Evolutionary conservation across 805 yeast genomes (phyloP), one percentile per base, ranked within the genome.

Genomic region (Ogataea polymorpha): DNA sequence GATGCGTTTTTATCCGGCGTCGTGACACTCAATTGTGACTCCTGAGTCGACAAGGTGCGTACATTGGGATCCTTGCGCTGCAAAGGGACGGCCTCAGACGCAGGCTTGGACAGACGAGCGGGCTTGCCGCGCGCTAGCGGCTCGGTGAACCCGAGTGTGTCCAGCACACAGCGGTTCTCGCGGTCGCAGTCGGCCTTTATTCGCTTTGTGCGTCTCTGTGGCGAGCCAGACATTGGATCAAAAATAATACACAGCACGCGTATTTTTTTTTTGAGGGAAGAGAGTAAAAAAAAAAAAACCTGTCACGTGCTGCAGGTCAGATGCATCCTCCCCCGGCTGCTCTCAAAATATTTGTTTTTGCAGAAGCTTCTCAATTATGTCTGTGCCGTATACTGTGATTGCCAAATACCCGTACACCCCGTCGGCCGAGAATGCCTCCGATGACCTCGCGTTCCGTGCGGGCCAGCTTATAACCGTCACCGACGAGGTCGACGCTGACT

Each of bases 401-500:
- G 61, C 63, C 8, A 51, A 49, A 38, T 62, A 43, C 38, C 56
- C 61, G n/a, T 62, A 62, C 43, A 48, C 56, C 1, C 66, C 66
- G 12, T 62, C 55, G 27, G 58, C 58, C 3, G 65, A 50, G n/a
- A 87, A 82, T 38, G 87, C 79, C 48, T 87, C 80, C 21, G 98
- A 93, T 59, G 99, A 91, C 61, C 72, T 91, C 58, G 70, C 75
- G 24, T 90, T 91, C 53, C 60, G 62, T 0, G 76, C 68, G 4
- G 90, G 85, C 15, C 88, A 85, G 59, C 49, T 75, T 21, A 82
- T 91, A 49, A 76, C 79, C 3, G 96, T 91, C 20, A 79, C 82
- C 5, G 79, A 77, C 27, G 71, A 86, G 39, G 96, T 88, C 51
- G 97, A 91, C 61, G 95, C 81, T 6, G 96, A 90, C 48, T 93